Base-by-base conservation (phyloP, 192 early-diverging fungal genomes). In the Entomortierella lignicola region DNA sequence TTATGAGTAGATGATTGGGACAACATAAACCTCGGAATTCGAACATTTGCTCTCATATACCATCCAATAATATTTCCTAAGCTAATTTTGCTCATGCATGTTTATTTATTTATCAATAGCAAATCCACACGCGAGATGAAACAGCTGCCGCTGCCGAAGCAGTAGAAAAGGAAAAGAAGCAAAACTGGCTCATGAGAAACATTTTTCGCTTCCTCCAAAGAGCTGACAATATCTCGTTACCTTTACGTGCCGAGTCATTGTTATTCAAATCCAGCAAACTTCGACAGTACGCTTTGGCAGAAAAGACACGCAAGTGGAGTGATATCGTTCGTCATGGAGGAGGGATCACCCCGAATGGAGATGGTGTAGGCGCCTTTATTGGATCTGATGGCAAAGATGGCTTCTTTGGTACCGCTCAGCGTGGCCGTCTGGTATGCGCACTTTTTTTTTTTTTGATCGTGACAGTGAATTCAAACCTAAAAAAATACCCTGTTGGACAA, bases 241-340 rank as follows among this genome's bases (percentile, higher is more conserved):
- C 75, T 26, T 50, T 81, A 17, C 71, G 73, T 50, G 54, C 72
- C 18, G 77, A 85, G 32, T 69, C 81, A 12, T 58, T 82, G 20
- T 21, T 70, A 13, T 85, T 85, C 69, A 82, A 81, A 57, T 67
- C 55, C 7, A 64, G 54, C 29, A 69, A 72, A 29, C 34, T 85
- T 37, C 18, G 66, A 39, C 69, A 71, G 8, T 85, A 65, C 48
- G 31, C 63, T 8, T 50, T 82, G 30, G 84, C 81, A 2, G 84
- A 85, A 41, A 32, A 57, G 32, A 15, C 18, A 2, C 77, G 73
- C 58, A 63, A 58, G 27, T 77, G 66, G 59, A 65, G 67, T 34
- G 81, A 85, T 47, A 83, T 83, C 57, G 66, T 71, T 27, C 70
- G 75, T 13, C 75, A 79, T 66, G 75, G 75, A 4, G 75, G 75